These are phyloP conservation scores for Clohesyomyces aquaticus DNA, from an alignment of 495 filamentous ascomycete species.

Conservation along the genomic window DNA sequence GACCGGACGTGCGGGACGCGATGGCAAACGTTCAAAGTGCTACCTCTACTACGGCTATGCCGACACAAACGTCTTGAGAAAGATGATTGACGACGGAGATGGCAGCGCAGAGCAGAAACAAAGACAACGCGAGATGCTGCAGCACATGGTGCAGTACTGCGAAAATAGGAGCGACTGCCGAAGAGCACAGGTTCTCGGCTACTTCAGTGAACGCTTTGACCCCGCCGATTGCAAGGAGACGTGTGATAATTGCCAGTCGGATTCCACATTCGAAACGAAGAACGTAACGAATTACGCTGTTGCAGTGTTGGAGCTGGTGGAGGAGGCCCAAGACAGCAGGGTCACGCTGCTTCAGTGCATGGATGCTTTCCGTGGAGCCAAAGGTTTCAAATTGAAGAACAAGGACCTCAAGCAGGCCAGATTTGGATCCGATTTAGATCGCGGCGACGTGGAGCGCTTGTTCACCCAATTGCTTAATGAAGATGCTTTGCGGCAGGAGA, in stretches of 20 bases:
- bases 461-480: conserved; percentile 66
- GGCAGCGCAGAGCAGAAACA: conserved; percentile 75
- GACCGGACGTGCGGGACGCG: conserved; percentile 90
- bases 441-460: conserved; percentile 65
- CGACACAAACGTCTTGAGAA: conserved; percentile 65
- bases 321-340: conserved; percentile 48
- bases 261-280: conserved; percentile 63
- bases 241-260: conserved; percentile 88
- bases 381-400: conserved; percentile 53
- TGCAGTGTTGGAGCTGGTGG: conserved; percentile 67
- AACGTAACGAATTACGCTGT: conserved; percentile 79
- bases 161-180: conserved; percentile 86
- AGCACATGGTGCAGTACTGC: conserved; percentile 80
- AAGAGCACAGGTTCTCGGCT: conserved; percentile 81
- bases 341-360: conserved; percentile 61
- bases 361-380: conserved; percentile 63
- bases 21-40: conserved; percentile 84
- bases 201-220: conserved; percentile 86
- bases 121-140: conserved; percentile 81
- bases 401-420: conserved; percentile 55
- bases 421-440: conserved; percentile 58
- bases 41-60: conserved; percentile 84
- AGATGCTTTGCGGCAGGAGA: conserved; percentile 62
- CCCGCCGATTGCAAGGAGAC: conserved; percentile 67
- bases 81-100: conserved; percentile 80